Conservation (phyloP, 345 rosid species). For the Salix brachista region DNA sequence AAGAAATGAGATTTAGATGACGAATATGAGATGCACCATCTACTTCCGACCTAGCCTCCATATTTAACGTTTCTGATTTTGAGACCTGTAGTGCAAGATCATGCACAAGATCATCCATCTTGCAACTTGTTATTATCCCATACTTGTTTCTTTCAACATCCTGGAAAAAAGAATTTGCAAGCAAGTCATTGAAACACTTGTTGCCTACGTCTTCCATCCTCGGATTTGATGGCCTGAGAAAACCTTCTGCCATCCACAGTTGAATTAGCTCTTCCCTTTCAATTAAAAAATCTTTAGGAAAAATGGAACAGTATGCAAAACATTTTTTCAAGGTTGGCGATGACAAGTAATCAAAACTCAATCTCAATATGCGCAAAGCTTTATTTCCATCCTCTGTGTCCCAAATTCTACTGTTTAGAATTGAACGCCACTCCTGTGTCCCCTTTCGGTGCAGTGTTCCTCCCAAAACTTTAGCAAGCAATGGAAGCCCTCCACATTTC, state of each 20-base stretch:
- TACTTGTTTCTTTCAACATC: slow-evolving; percentile 2
- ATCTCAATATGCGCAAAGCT: neutral
- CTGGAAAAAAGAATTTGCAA: slow-evolving; percentile 22
- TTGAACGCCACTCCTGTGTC: slow-evolving; percentile 2
- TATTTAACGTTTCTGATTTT: neutral
- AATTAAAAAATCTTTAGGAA: neutral
- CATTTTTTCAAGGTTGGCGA: slow-evolving; percentile 4
- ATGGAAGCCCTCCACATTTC: slow-evolving; percentile 22
- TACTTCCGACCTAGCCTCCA: neutral
- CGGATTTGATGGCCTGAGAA: neutral
- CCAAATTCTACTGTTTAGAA: slow-evolving; percentile 6
- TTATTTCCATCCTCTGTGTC: neutral
- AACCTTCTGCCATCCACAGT: slow-evolving; percentile 18
- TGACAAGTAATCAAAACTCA: slow-evolving; percentile 14
- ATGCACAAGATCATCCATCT: slow-evolving; percentile 8
- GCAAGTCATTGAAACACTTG: slow-evolving; percentile 17
- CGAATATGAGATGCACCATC: neutral
- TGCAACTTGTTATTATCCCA: neutral
- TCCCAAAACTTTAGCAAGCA: slow-evolving; percentile 7
- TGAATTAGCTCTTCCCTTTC: neutral
- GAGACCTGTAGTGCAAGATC: slow-evolving; percentile 21
- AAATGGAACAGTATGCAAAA: slow-evolving; percentile 14
- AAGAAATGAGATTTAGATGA: too few relatives aligned
- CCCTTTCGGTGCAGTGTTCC: neutral
- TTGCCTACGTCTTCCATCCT: slow-evolving; percentile 11